Base-by-base conservation (phyloP, 768 basidiomycete genomes). In the Exidia glandulosa region DNA sequence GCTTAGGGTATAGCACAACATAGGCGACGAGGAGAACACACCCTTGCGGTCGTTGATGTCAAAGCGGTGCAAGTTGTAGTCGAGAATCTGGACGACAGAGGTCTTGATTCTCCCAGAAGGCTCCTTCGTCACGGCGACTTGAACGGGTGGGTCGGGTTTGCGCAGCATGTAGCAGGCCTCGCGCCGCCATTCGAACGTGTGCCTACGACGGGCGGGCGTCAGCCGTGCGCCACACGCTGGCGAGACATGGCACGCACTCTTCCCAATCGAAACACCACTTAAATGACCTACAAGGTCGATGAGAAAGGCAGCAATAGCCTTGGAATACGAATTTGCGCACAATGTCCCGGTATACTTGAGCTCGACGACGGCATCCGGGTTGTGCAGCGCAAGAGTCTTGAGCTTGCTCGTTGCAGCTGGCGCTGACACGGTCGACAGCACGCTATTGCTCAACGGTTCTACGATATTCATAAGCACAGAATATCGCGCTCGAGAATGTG, bases 121-220 rank as follows among this genome's bases (percentile, higher is more conserved):
- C 61, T 90, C 90, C 66, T 86, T 90, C 2, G 88, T 90, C 31
- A 90, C 77, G 0, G 88, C 89, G 13, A 93, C 85, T 10, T 91
- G 79, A 1, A 93, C 89, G 3, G 90, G 87, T 5, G 90, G 90
- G 64, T 93, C 90, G 9, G 90, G 90, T 68, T 91, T 91, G 25
- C 90, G 82, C 47, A 91, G 70, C 71, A 92, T 81, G 70, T 79
- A 91, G 71, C 89, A 91, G 64, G 87, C 86, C 67, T 90, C 88
- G 48, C 86, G 79, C 67, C 83, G 87, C 90, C 90, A 93, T 67
- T 91, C 90, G 63, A 89, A 90, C 47, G 86, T 82, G 62, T 92
- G 86, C 36, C 90, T 92, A 66, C 30, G 36, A 34, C 31, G 13
- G 29, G 25, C 16, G 6, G 50, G 14, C 16, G 16, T 54, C 2